Conservation (phyloP, 2,329 filamentous ascomycete genomes). For the Botryosphaeria dothidea region DNA sequence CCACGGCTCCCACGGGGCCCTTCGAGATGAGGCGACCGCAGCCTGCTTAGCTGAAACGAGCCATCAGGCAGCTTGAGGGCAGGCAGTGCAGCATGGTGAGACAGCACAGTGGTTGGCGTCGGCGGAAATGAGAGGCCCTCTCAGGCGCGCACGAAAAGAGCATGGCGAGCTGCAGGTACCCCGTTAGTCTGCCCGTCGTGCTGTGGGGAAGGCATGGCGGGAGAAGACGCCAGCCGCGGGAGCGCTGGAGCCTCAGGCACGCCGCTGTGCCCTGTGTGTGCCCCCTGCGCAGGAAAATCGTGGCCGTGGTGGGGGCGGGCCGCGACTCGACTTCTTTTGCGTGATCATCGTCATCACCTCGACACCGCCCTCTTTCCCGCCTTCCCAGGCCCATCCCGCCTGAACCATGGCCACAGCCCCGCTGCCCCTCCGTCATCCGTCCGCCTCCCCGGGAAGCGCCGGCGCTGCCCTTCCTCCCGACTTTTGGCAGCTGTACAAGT, state of each 20-base stretch:
- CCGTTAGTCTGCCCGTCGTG: neutral
- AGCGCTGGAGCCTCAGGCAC: too few species aligned
- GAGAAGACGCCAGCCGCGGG: too few species aligned
- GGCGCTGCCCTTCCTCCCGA: neutral
- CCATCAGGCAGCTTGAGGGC: neutral
- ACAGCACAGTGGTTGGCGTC: neutral
- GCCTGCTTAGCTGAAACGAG: neutral
- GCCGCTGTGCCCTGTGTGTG: too few species aligned
- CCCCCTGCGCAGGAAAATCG: too few species aligned
- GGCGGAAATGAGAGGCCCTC: neutral
- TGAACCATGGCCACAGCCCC: neutral
- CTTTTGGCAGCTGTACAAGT: constrained; percentile 9
- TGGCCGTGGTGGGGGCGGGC: too few species aligned
- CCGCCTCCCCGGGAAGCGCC: neutral
- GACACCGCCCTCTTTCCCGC: neutral
- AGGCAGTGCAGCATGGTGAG: neutral
- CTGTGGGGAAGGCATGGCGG: too few species aligned
- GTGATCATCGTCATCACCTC: neutral
- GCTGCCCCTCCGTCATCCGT: neutral
- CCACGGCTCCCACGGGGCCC: too few species aligned
- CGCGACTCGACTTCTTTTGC: neutral
- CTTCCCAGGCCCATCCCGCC: neutral
- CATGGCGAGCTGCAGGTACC: neutral
- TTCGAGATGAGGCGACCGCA: neutral
- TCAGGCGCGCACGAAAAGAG: neutral